Conservation (phyloP, 2,329 filamentous ascomycete species). For the Gaeumannomyces tritici region DNA sequence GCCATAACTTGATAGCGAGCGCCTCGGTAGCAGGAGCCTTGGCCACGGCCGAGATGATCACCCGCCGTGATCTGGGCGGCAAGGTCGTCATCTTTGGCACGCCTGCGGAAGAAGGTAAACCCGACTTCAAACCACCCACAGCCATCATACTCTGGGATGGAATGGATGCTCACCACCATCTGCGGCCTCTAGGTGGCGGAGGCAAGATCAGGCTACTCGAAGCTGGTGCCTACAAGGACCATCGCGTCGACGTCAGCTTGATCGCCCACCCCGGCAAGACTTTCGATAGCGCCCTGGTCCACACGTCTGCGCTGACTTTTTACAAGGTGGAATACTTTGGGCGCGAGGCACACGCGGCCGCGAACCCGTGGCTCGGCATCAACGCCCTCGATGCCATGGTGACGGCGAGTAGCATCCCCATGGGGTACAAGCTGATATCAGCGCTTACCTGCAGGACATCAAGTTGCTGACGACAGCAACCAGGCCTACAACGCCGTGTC, state of each 20-base stretch:
- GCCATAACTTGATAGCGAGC: conserved; percentile 44
- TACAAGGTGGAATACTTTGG: conserved; percentile 44
- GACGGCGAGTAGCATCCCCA: conserved; percentile 18
- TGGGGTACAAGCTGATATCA: no score
- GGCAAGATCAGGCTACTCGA: conserved; percentile 38
- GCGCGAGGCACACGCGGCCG: conserved; percentile 44
- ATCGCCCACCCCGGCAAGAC: conserved; percentile 33
- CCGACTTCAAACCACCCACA: neutral
- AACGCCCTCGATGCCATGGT: conserved; percentile 51
- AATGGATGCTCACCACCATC: conserved; percentile 15
- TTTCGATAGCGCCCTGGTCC: conserved; percentile 34
- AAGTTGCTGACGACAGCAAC: conserved; percentile 40
- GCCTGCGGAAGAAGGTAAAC: conserved; percentile 36
- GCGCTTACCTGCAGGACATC: conserved; percentile 14
- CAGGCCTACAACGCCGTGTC: conserved; percentile 37
- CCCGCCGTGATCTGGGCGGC: conserved; percentile 28
- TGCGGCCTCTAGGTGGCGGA: conserved; percentile 18
- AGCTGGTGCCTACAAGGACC: conserved; percentile 31
- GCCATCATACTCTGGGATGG: no score
- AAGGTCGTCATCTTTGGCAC: conserved; percentile 39
- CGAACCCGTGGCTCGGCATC: conserved; percentile 51
- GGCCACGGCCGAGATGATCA: conserved; percentile 34
- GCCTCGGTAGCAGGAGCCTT: conserved; percentile 36
- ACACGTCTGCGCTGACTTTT: conserved; percentile 39
- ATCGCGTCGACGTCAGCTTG: conserved; percentile 24